Percentiles rank a stretch among this genome's conserved stretches.
phyloP scores from a whole-genome alignment of 1,284 basidiomycete species.

The Trichosporon faecale region DNA sequence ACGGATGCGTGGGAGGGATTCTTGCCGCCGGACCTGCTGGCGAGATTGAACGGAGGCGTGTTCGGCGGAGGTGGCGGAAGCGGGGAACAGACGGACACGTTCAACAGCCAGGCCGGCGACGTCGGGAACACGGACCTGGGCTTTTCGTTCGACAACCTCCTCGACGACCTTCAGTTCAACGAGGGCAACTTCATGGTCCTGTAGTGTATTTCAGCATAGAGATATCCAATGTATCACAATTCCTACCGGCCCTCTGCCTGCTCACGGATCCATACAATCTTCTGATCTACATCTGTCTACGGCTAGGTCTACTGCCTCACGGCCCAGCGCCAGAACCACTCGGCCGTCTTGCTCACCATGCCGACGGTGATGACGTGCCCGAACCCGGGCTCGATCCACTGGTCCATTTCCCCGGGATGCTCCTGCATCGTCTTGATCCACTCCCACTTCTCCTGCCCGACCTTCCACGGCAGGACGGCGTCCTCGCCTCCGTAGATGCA shows the following conservation, averaged over 20 bases:
- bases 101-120: neutral
- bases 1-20: conserved; percentile 23
- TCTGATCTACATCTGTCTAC: too few species aligned
- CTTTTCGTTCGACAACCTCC: conserved; percentile 20
- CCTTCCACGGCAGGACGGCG: conserved; percentile 36
- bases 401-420: conserved; percentile 28
- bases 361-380: conserved; percentile 50
- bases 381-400: conserved; percentile 43
- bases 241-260: too few species aligned
- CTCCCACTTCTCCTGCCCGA: conserved; percentile 36
- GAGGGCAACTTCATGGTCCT: conserved; percentile 22
- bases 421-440: conserved; percentile 25
- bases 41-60: conserved; percentile 18
- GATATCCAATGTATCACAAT: too few species aligned
- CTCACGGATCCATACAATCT: too few species aligned
- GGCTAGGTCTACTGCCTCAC: conserved; percentile 23
- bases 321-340: conserved; percentile 48
- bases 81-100: neutral
- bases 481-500: conserved; percentile 60
- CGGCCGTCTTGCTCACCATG: conserved; percentile 46
- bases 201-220: neutral
- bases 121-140: neutral
- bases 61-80: neutral
- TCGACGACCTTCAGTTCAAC: conserved; percentile 27
- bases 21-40: conserved; percentile 24